Evolutionary conservation across 2,329 filamentous ascomycete genomes (phyloP), one percentile per base, ranked within the genome.

Genomic region (Stachybotrys chlorohalonatus): DNA sequence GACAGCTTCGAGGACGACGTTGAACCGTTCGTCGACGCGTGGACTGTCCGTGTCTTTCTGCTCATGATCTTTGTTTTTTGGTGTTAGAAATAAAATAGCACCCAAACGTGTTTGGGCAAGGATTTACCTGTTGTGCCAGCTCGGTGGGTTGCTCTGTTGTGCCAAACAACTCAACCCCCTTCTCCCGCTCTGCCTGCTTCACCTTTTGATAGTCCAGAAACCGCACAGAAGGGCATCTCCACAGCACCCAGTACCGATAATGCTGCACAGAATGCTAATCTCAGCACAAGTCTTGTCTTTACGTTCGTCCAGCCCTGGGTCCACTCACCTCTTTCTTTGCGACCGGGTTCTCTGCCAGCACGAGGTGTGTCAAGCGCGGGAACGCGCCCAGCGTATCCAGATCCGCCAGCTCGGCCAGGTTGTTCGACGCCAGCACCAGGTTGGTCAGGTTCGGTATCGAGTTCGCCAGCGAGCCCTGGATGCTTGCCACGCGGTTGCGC

Each of bases 161-260:
- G 52, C 95, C 95, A 65, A 97, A 97, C 2, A 99, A 77, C 70
- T 93, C 87, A 16, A 74, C 78, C 0, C 90, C 90, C 62, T 85
- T 82, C 59, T 82, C 75, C 49, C 92, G 84, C 78, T 99, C 94
- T 0, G 81, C 84, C 59, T 94, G 84, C 72, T 90, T 95, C 52
- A 99, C 91, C 73, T 95, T 96, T 63, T 84, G 80, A 69, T 90
- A 96, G 73, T 99, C 94, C 51, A 99, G 80, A 72, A 96, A 97
- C 49, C 93, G 86, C 48, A 99, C 84, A 5, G 79, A 81, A 1
- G 90, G 91, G 68, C 88, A 90, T 59, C 86, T 83, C 87, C 89
- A 96, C 57, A 99, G 82, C 31, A 96, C 76, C 87, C 90, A 99
- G 69, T 87, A 87, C 53, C 94, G 87, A 75, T 97, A 99, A 73